Evolutionary conservation across 1,284 basidiomycete genomes (phyloP).

Genomic region (Tilletia horrida): DNA sequence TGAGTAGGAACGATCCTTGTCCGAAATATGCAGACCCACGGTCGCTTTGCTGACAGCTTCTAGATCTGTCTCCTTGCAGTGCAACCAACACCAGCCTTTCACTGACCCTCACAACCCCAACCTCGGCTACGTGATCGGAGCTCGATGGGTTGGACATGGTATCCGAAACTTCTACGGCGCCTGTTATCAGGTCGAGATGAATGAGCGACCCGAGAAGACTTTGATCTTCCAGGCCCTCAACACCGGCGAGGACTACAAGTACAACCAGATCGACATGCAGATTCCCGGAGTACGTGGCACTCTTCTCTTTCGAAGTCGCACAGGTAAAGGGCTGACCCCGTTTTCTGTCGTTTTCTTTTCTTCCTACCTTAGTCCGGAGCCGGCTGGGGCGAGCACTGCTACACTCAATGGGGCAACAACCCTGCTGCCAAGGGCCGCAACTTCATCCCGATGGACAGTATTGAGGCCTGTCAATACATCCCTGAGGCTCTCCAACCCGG

Average conservation of each 20-base stretch:
- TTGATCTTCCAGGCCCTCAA: slow-evolving; percentile 13
- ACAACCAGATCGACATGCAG: slow-evolving; percentile 11
- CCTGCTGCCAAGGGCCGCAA: background rate
- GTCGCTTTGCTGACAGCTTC: background rate
- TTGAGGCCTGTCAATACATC: background rate
- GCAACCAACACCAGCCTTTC: slow-evolving; percentile 12
- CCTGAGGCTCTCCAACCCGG: background rate
- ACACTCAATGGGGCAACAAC: background rate
- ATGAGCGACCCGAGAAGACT: slow-evolving; percentile 9
- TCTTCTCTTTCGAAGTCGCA: background rate
- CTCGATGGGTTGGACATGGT: background rate
- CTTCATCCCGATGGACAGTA: background rate
- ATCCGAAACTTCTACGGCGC: slow-evolving; percentile 4
- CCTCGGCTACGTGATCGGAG: background rate
- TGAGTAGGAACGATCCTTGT: background rate
- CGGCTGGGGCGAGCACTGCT: background rate
- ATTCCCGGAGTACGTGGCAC: background rate
- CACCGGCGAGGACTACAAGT: background rate
- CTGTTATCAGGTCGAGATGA: background rate
- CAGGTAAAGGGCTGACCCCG: background rate
- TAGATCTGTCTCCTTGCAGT: background rate
- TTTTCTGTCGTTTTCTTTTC: background rate
- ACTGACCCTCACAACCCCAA: background rate
- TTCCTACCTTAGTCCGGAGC: background rate
- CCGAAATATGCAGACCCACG: background rate